phyloP scores from a whole-genome alignment of 2,329 filamentous ascomycete species.

The Aspergillus jensenii region DNA sequence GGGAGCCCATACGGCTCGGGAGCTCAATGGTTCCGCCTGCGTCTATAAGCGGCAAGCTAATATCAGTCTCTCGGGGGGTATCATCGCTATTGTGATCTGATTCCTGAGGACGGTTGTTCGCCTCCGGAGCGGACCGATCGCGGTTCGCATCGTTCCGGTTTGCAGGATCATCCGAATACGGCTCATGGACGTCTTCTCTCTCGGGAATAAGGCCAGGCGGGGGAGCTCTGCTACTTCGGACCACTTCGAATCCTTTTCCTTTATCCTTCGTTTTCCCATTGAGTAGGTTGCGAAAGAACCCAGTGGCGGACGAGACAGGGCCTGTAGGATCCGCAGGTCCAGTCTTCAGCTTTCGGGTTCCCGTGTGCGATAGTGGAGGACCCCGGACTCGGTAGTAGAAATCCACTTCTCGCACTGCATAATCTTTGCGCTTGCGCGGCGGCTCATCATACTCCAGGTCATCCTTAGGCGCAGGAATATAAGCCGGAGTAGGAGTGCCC shows the following conservation, averaged over 20 bases:
- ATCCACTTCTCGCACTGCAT: constrained; percentile 90
- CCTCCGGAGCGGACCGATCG: constrained; percentile 26
- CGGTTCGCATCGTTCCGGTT: constrained; percentile 23
- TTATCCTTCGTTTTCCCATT: constrained; percentile 89
- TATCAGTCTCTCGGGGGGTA: constrained; percentile 36
- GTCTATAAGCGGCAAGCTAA: constrained; percentile 60
- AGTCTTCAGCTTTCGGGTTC: constrained; percentile 82
- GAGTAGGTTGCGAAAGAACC: constrained; percentile 81
- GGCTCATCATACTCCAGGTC: constrained; percentile 55
- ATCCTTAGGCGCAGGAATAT: constrained; percentile 53
- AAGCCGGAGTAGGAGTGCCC: constrained; percentile 53
- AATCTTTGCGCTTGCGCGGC: constrained; percentile 67
- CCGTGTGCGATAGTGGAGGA: constrained; percentile 77
- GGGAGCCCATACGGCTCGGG: constrained; percentile 63
- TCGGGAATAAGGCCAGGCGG: constrained; percentile 64
- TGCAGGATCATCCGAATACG: constrained; percentile 59
- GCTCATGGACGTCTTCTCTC: constrained; percentile 62
- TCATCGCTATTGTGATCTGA: constrained; percentile 22
- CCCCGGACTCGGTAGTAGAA: constrained; percentile 95
- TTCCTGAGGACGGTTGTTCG: constrained; percentile 26
- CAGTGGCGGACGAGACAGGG: constrained; percentile 81
- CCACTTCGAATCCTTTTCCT: constrained; percentile 94
- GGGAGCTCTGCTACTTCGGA: constrained; percentile 83
- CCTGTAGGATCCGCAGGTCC: constrained; percentile 93
- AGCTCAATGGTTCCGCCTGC: constrained; percentile 61